phyloP scores from a whole-genome alignment of 2,329 filamentous ascomycete species.

The Acarospora socialis region DNA sequence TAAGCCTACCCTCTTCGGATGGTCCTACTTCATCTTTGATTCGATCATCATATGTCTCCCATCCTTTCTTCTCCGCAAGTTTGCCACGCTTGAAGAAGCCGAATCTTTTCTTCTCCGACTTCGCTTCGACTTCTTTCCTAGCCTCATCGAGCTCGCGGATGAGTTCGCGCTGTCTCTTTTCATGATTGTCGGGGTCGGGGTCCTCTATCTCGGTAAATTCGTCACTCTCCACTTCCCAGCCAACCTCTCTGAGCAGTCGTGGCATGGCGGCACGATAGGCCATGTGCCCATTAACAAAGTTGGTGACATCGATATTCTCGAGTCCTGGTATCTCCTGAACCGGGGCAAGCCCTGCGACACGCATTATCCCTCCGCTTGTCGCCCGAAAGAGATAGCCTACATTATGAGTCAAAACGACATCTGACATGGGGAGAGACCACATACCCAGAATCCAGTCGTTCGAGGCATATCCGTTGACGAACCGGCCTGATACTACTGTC shows the following conservation, averaged over 20 bases:
- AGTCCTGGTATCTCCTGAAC: conserved; percentile 64
- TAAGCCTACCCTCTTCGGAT: conserved; percentile 22
- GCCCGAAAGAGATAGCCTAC: conserved; percentile 77
- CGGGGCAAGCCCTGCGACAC: conserved; percentile 67
- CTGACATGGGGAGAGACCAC: conserved; percentile 8
- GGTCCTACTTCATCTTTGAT: conserved; percentile 19
- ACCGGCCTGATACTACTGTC: conserved; percentile 78
- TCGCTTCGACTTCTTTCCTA: conserved; percentile 68
- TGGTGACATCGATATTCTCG: conserved; percentile 81
- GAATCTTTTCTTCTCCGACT: conserved; percentile 58
- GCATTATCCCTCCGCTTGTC: conserved; percentile 80
- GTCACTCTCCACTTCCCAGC: conserved; percentile 82
- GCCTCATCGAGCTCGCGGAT: conserved; percentile 96
- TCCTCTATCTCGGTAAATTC: conserved; percentile 97
- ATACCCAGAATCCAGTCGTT: conserved; percentile 89
- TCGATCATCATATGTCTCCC: conserved; percentile 80
- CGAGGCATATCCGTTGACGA: conserved; percentile 84
- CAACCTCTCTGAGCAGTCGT: conserved; percentile 67
- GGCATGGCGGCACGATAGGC: conserved; percentile 92
- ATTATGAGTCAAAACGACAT: not conserved
- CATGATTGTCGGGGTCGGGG: conserved; percentile 87
- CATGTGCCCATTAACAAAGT: conserved; percentile 84
- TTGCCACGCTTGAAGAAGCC: conserved; percentile 71
- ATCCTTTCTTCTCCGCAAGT: conserved; percentile 62
- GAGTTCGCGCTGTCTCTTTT: conserved; percentile 72